Base-by-base conservation (phyloP, 139 green algal species). In the Chlamydomonas eustigma region DNA sequence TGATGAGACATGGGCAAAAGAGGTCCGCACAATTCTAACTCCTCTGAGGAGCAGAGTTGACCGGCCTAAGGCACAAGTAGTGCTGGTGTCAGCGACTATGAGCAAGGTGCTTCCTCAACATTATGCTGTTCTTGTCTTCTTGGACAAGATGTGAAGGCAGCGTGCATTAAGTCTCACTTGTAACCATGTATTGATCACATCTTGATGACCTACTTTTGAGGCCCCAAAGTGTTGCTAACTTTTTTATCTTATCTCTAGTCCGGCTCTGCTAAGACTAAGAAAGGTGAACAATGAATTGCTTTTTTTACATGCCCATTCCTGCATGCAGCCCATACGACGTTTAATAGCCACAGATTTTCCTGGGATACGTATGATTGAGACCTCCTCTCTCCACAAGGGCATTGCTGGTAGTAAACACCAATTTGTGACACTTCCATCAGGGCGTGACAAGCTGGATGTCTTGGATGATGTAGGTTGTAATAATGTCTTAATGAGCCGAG, bases 81-180 rank as follows among this genome's bases (percentile, higher is more conserved):
- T 98, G 28, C 84, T 99, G 35, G 95, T 98, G 36, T 90, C 87
- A 4, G 95, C 95, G 5, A 98, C 95, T 2, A 90, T 98, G 71
- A 91, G 86, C 33, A 94, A 92, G 83, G 84, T 88, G 50, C 30
- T 73, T 28, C 44, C 79, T 34, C 8, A 63, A 70, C 37, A 58
- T n/a, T n/a, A n/a, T n/a, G n/a, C n/a, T n/a, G n/a, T n/a, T n/a
- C n/a, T n/a, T n/a, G n/a, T n/a, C n/a, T n/a, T n/a, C n/a, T n/a
- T n/a, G n/a, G n/a, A n/a, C n/a, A n/a, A n/a, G n/a, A n/a, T n/a
- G n/a, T n/a, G n/a, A n/a, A n/a, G n/a, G n/a, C n/a, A n/a, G n/a
- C n/a, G n/a, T n/a, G n/a, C n/a, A n/a, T n/a, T n/a, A n/a, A n/a
- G n/a, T n/a, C n/a, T n/a, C n/a, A n/a, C n/a, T n/a, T n/a, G n/a